phyloP scores from a whole-genome alignment of 495 filamentous ascomycete species.

The Aspergillus bertholletiae region DNA sequence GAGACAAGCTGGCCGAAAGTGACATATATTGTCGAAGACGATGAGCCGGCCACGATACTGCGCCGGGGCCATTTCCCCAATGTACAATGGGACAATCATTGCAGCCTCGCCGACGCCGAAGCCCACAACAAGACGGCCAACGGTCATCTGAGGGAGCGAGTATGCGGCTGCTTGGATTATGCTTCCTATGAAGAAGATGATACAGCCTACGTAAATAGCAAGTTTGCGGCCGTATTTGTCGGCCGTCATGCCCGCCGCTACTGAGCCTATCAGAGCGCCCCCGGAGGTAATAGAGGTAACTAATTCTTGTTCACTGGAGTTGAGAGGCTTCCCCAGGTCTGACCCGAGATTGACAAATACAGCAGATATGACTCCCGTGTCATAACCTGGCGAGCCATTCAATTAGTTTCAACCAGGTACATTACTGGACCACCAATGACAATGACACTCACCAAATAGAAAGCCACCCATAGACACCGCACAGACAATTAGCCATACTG shows the following conservation, averaged over 20 bases:
- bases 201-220: slow-evolving; percentile 45
- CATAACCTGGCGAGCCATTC: slow-evolving; percentile 24
- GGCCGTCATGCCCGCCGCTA: slow-evolving; percentile 45
- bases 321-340: slow-evolving; percentile 27
- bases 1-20: slow-evolving; percentile 49
- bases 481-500: slow-evolving; percentile 30
- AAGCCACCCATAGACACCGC: slow-evolving; percentile 36
- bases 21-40: slow-evolving; percentile 49
- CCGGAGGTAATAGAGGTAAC: slow-evolving; percentile 46
- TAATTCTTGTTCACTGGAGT: slow-evolving; percentile 40
- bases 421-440: neutral
- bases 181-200: slow-evolving; percentile 45
- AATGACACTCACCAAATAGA: slow-evolving; percentile 23
- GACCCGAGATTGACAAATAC: slow-evolving; percentile 41
- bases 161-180: slow-evolving; percentile 41
- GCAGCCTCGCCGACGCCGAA: slow-evolving; percentile 51
- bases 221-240: slow-evolving; percentile 49
- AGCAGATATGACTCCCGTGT: slow-evolving; percentile 48
- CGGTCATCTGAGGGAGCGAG: slow-evolving; percentile 44
- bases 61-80: slow-evolving; percentile 46
- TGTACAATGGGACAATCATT: slow-evolving; percentile 43
- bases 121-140: slow-evolving; percentile 47
- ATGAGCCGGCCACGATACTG: slow-evolving; percentile 51
- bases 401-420: neutral
- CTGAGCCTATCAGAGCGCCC: slow-evolving; percentile 48